Percentiles rank a stretch among this genome's conserved stretches.
Conservation (phyloP, 116 monocot genomes). For the Zostera marina region DNA sequence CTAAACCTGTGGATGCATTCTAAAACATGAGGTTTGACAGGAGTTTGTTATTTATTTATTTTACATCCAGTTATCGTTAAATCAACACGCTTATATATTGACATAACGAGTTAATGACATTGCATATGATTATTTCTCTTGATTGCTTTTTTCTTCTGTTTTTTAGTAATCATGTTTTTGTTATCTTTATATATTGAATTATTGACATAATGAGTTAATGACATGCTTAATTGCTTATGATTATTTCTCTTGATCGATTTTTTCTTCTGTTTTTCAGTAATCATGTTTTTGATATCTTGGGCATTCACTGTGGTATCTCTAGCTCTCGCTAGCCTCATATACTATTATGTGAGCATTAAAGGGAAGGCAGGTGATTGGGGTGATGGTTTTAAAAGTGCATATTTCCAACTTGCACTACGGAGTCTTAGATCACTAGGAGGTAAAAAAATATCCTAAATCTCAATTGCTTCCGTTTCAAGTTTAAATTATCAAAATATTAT, state of each 20-base stretch:
- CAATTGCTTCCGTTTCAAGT: too few species aligned
- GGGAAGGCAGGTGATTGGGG: slow-evolving; percentile 99
- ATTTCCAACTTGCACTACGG: slow-evolving; percentile 79
- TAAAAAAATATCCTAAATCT: too few species aligned
- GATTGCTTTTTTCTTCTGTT: neutral
- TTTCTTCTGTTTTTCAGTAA: slow-evolving; percentile 33
- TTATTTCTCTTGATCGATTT: neutral
- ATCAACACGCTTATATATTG: too few species aligned
- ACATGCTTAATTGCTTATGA: neutral
- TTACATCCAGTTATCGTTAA: too few species aligned
- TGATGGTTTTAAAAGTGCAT: slow-evolving; percentile 96
- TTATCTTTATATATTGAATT: too few species aligned
- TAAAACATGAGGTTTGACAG: too few species aligned
- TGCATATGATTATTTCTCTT: neutral
- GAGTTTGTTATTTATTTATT: too few species aligned
- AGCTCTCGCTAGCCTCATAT: slow-evolving; percentile 92
- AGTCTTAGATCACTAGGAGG: slow-evolving; percentile 94
- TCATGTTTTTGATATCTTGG: slow-evolving; percentile 97
- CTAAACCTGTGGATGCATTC: too few species aligned
- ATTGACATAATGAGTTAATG: too few species aligned
- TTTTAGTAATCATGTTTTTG: too few species aligned
- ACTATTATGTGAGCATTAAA: slow-evolving; percentile 94
- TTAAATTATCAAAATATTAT: too few species aligned
- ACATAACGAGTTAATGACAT: too few species aligned
- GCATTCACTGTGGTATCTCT: slow-evolving; percentile 84